A percentile compares a stretch with the other conserved stretches of the same genome.
These are phyloP conservation scores for Saksenaea vasiformis DNA, from an alignment of 371 early-diverging fungal genomes.

Conservation along the genomic window DNA sequence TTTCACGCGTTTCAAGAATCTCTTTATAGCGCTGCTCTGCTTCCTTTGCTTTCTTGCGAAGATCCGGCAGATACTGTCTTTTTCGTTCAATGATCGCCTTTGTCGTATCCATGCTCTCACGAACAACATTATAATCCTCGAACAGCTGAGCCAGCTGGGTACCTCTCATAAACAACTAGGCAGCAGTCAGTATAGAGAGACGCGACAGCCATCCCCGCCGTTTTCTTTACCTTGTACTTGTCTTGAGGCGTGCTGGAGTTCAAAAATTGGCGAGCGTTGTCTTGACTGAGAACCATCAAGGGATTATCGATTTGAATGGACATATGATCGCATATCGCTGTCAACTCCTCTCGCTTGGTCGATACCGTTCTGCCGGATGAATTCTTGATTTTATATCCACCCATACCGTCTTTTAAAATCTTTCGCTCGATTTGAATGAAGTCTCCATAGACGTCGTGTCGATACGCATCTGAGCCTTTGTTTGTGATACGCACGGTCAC, in stretches of 20 bases:
- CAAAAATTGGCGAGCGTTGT: conserved; percentile 89
- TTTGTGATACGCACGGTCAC: conserved; percentile 82
- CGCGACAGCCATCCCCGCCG: background rate
- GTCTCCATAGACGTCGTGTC: conserved; percentile 80
- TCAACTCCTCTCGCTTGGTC: conserved; percentile 78
- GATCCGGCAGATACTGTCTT: conserved; percentile 56
- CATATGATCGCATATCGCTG: conserved; percentile 85
- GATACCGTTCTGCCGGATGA: conserved; percentile 65
- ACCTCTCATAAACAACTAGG: conserved; percentile 80
- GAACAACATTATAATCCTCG: conserved; percentile 69
- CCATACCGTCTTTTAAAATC: conserved; percentile 69
- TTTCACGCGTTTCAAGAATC: conserved; percentile 62
- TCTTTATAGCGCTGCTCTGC: conserved; percentile 65
- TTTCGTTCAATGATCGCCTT: conserved; percentile 60
- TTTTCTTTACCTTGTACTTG: conserved; percentile 69
- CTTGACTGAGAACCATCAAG: conserved; percentile 89
- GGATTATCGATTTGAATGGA: conserved; percentile 92
- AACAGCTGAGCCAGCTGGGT: conserved; percentile 81
- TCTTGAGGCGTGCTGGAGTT: conserved; percentile 79
- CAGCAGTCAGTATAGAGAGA: background rate
- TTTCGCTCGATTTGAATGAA: conserved; percentile 81
- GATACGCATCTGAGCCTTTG: conserved; percentile 79
- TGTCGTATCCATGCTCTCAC: conserved; percentile 69
- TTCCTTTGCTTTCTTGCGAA: conserved; percentile 60
- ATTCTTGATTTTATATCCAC: conserved; percentile 77